A percentile compares a stretch with the other conserved stretches of the same genome.
These are phyloP conservation scores for Drosera capensis DNA, from an alignment of 148 eudicot species.

Conservation along the genomic window DNA sequence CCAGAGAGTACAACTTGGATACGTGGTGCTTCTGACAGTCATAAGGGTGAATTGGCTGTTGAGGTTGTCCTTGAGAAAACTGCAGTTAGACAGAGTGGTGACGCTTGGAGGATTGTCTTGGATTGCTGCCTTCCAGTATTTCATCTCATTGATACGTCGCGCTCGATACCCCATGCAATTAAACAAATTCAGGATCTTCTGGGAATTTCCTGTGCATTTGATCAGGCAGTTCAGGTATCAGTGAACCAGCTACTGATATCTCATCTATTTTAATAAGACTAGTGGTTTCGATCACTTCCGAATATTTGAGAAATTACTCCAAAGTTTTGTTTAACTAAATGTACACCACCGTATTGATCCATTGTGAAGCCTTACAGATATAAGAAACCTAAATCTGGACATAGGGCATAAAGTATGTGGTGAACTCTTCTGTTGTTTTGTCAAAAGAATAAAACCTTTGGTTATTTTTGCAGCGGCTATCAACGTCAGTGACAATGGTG, in stretches of 20 bases:
- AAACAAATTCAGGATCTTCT: constrained; percentile 85
- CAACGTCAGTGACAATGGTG: constrained; percentile 84
- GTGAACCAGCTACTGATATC: too few species aligned
- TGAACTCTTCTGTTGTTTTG: neutral
- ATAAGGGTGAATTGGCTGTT: constrained; percentile 70
- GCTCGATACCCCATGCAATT: constrained; percentile 80
- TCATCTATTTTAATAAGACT: too few species aligned
- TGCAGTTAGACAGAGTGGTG: constrained; percentile 68
- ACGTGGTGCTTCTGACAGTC: constrained; percentile 26
- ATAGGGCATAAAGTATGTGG: too few species aligned
- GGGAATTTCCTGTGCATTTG: constrained; percentile 86
- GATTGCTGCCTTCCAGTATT: constrained; percentile 83
- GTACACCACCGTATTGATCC: too few species aligned
- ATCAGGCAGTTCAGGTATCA: constrained; percentile 87
- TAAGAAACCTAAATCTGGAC: too few species aligned
- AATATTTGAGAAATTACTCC: too few species aligned
- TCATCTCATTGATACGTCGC: constrained; percentile 58
- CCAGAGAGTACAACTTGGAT: constrained; percentile 67
- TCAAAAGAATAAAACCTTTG: neutral
- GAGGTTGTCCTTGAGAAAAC: constrained; percentile 67
- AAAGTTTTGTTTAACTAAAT: too few species aligned
- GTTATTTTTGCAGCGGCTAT: constrained; percentile 52
- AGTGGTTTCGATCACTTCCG: too few species aligned
- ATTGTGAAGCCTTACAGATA: too few species aligned
- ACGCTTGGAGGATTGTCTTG: constrained; percentile 80